Base-by-base conservation (phyloP, 208 protist species). In the Vickermania ingenoplastis region DNA sequence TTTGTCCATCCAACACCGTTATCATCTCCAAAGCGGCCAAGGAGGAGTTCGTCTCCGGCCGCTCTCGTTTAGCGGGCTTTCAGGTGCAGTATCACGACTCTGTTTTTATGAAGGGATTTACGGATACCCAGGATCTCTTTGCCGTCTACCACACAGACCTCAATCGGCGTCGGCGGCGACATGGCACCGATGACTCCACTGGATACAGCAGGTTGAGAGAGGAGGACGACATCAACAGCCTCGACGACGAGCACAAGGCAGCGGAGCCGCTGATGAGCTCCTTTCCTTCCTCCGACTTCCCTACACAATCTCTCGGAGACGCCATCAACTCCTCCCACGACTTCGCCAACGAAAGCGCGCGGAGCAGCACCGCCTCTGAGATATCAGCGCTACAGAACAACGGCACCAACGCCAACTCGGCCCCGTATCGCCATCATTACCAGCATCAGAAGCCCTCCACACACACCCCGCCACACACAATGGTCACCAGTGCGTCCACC, bases 41-140 rank as follows among this genome's bases (percentile, higher is more conserved):
- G 59, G 57, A 61, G 24, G 29, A 7, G 36, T 45, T 45, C 17
- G 36, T 45, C 17, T 7, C 22, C 25, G 21, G 36, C 4, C 54
- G 7, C 13, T n/a, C 14, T 11, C 30, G 14, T 21, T 11, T 58
- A 13, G 1, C 48, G 1, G 61, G 50, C 2, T 5, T 41, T 25
- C 14, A 54, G 17, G 63, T 66, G 30, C 1, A 0, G 7, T 26
- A 23, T n/a, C 53, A 65, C 41, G 61, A 50, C 2, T 41, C 41
- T 31, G 61, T 73, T 3, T 73, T 63, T 29, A 28, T 73, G 11
- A 61, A 59, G 22, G 67, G 67, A n/a, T 57, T 67, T 25, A 1
- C 22, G 27, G 51, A 63, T 11, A 41, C 31, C 22, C 67, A 73
- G 31, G 23, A 61, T 0, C 25, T 73, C 5, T 73, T 54, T 45